A percentile compares a stretch with the other conserved stretches of the same genome.
phyloP scores from a whole-genome alignment of 805 yeast species.

The Myxozyma neotropica region DNA sequence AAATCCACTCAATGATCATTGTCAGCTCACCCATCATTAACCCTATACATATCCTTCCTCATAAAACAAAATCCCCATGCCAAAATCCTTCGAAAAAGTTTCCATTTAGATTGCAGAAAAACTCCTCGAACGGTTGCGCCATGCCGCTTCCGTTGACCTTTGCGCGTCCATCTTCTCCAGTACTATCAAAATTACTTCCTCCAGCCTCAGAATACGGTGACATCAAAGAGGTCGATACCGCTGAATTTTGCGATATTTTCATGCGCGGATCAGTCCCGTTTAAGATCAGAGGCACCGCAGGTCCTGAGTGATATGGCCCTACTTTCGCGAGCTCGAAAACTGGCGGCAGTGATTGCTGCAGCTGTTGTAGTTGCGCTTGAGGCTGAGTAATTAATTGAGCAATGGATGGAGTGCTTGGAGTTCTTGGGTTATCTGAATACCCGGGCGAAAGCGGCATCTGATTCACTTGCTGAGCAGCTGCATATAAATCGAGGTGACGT shows the following conservation, averaged over 20 bases:
- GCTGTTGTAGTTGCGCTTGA: slow-evolving; percentile 2
- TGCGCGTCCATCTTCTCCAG: neutral
- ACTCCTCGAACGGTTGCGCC: slow-evolving; percentile 20
- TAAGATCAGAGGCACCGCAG: neutral
- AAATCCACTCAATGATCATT: neutral
- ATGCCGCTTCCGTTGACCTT: slow-evolving; percentile 6
- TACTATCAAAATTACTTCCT: neutral
- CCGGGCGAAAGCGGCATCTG: neutral
- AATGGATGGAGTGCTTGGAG: neutral
- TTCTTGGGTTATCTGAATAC: neutral
- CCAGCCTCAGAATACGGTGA: neutral
- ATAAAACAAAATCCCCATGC: slow-evolving; percentile 21
- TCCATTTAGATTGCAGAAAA: slow-evolving; percentile 15
- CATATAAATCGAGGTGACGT: neutral
- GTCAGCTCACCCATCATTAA: neutral
- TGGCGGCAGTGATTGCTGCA: slow-evolving; percentile 6
- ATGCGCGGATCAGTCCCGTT: neutral
- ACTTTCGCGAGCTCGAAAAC: slow-evolving; percentile 15
- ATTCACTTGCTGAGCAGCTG: neutral
- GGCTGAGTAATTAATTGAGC: neutral
- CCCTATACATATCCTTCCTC: neutral
- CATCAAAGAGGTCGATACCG: neutral
- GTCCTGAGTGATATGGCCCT: slow-evolving; percentile 9
- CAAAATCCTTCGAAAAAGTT: slow-evolving; percentile 26
- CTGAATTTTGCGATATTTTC: neutral